These are phyloP conservation scores for Strigomonas culicis DNA, from an alignment of 208 protist species.

Conservation along the genomic window DNA sequence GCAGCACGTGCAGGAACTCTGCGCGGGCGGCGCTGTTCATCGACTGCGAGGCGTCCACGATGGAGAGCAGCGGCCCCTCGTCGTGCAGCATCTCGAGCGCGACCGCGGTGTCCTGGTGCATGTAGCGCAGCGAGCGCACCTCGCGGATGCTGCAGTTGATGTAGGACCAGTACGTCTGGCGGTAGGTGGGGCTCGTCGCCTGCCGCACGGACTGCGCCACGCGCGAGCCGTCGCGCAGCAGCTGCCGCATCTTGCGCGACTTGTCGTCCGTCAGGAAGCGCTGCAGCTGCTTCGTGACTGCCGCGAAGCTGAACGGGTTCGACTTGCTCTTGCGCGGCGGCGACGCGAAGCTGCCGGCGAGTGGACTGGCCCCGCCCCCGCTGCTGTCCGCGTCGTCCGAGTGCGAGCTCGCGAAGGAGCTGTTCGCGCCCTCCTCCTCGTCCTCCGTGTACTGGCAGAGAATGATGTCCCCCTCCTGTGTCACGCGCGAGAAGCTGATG, in stretches of 20 bases:
- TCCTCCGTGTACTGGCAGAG: conserved; percentile 52
- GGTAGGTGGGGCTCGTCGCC: conserved; percentile 55
- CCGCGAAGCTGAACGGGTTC: conserved; percentile 36
- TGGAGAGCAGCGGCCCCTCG: conserved; percentile 69
- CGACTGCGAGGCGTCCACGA: conserved; percentile 81
- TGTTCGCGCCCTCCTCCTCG: conserved; percentile 12
- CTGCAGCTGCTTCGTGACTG: conserved; percentile 70
- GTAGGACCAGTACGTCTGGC: conserved; percentile 77
- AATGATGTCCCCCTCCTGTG: conserved; percentile 74
- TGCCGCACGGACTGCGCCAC: conserved; percentile 82
- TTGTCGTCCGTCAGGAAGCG: conserved; percentile 53
- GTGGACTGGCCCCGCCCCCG: not conserved
- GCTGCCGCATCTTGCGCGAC: conserved; percentile 28
- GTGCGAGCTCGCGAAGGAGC: conserved; percentile 8
- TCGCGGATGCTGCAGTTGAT: conserved; percentile 38
- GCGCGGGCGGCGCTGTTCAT: conserved; percentile 81
- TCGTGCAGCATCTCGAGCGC: conserved; percentile 63
- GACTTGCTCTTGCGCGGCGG: conserved; percentile 12
- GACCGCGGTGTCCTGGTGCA: conserved; percentile 86
- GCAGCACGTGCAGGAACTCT: conserved; percentile 61
- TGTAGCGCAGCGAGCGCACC: conserved; percentile 71
- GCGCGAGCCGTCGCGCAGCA: conserved; percentile 64
- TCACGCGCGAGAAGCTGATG: conserved; percentile 72
- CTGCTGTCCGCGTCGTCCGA: not conserved
- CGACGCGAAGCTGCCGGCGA: not conserved